A percentile compares a stretch with the other conserved stretches of the same genome.
Evolutionary conservation across 306 rosid species (phyloP).

Genomic region (Betula pendula): DNA sequence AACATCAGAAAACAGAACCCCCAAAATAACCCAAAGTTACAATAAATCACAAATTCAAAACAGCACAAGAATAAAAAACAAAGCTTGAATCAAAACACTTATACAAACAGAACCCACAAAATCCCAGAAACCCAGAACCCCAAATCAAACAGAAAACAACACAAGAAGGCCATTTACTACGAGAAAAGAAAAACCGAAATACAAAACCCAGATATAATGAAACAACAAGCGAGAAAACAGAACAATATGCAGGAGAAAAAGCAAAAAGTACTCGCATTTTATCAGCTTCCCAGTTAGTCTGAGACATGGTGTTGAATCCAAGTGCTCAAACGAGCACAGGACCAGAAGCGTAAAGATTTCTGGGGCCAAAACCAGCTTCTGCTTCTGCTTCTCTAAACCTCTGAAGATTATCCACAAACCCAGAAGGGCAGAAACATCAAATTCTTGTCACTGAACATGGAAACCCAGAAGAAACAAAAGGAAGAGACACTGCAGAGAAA

Average conservation of each 20-base stretch:
- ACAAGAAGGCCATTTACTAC: conserved; percentile 6
- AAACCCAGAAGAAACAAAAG: conserved; percentile 27
- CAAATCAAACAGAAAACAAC: conserved; percentile 30
- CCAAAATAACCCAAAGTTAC: conserved; percentile 9
- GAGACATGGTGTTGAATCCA: conserved; percentile 71
- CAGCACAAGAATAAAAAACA: conserved; percentile 23
- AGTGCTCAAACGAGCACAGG: conserved; percentile 15
- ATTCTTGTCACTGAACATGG: conserved; percentile 27
- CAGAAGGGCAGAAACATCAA: conserved; percentile 33
- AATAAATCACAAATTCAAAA: neutral
- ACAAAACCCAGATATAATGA: neutral
- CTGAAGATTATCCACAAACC: conserved; percentile 31
- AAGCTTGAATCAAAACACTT: conserved; percentile 35
- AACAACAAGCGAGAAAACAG: neutral
- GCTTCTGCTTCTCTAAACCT: conserved; percentile 27
- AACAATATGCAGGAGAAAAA: neutral
- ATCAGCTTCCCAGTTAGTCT: conserved; percentile 99
- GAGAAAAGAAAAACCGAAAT: conserved; percentile 35
- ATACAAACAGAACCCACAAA: conserved; percentile 13
- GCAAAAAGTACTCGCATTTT: conserved; percentile 65
- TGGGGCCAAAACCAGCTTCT: conserved; percentile 24
- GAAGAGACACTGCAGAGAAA: conserved; percentile 27
- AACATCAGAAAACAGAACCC: conserved; percentile 21
- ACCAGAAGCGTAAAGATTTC: conserved; percentile 31
- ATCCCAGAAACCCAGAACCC: conserved; percentile 35